Conservation (phyloP, 2,329 filamentous ascomycete genomes). For the Clathrospora elynae region DNA sequence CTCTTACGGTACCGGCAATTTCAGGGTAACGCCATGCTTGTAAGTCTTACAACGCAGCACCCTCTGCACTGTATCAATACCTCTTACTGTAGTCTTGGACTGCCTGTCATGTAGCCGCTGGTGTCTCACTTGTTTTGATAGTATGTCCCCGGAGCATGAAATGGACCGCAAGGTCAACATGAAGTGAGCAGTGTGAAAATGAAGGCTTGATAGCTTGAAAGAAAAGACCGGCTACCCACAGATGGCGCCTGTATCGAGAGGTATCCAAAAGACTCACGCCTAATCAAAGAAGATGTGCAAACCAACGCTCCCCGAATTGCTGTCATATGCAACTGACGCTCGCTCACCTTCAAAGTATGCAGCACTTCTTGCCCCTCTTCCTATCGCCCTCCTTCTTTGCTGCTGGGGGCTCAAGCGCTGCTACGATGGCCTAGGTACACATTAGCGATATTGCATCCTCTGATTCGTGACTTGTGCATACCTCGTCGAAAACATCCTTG, state of each 20-base stretch:
- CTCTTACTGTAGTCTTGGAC: no score
- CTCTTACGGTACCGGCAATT: no score
- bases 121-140: not conserved
- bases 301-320: slow-evolving; percentile 31
- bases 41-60: no score
- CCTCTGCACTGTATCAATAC: no score
- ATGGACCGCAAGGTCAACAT: slow-evolving; percentile 5
- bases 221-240: slow-evolving; percentile 48
- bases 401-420: slow-evolving; percentile 84
- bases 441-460: slow-evolving; percentile 12
- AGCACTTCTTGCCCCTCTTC: slow-evolving; percentile 46
- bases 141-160: not conserved
- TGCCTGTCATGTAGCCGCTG: not conserved
- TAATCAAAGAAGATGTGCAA: slow-evolving; percentile 39
- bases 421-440: slow-evolving; percentile 79
- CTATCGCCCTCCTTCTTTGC: slow-evolving; percentile 66
- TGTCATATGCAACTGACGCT: slow-evolving; percentile 10
- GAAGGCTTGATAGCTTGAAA: slow-evolving; percentile 34
- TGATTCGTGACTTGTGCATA: slow-evolving; percentile 52
- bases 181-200: slow-evolving; percentile 18
- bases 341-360: slow-evolving; percentile 41
- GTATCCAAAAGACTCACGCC: slow-evolving; percentile 49
- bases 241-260: slow-evolving; percentile 47
- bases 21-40: no score
- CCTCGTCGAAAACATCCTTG: slow-evolving; percentile 99